Evolutionary conservation across 305 asterid species (phyloP), one percentile per base, ranked within the genome.

Genomic region (Fraxinus xanthoxyloides): DNA sequence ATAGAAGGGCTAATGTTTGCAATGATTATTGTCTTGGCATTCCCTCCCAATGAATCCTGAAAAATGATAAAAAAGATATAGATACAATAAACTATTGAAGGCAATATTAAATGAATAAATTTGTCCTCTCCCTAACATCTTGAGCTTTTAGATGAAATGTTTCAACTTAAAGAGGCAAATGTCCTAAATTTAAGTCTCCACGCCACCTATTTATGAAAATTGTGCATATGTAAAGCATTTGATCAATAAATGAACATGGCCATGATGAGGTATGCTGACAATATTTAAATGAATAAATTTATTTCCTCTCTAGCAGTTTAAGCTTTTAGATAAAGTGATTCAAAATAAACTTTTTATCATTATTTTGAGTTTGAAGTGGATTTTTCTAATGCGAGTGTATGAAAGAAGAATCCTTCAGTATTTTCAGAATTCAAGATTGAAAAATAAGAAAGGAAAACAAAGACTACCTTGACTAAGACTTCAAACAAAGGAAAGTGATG

Each of bases 21-120:
- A 34, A 96, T 93, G 80, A 96, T 96, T 77, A 87, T 88, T 86
- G 99, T 96, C 88, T 96, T 96, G 82, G 98, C 97, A 90, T 96
- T 96, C 86, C 99, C 99, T 78, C 99, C 99, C 72, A 96, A 85
- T 7, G 99, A 96, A 75, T 96, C 99, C 98, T 94, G 92, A 69
- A 85, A 54, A 79, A 81, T 30, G 59, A 59, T 61, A 19, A 24
- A 77, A 43, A 79, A 24, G 67, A 78, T 43, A 70, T 40, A 76
- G 40, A 26, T 34, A 30, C 17, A 54, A 34, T 72, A 7, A n/a
- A 72, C 28, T 17, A 19, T 32, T 72, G 40, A 34, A 72, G 48
- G 48, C 28, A 72, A 32, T 34, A 17, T 31, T 72, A 72, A n/a
- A 32, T 72, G 76, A 72, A 2, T 72, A 7, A 34, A 28, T 28